Evolutionary conservation across 352 stramenopile genomes (phyloP), one percentile per base, ranked within the genome.

Genomic region (Pythium guiyangense): DNA sequence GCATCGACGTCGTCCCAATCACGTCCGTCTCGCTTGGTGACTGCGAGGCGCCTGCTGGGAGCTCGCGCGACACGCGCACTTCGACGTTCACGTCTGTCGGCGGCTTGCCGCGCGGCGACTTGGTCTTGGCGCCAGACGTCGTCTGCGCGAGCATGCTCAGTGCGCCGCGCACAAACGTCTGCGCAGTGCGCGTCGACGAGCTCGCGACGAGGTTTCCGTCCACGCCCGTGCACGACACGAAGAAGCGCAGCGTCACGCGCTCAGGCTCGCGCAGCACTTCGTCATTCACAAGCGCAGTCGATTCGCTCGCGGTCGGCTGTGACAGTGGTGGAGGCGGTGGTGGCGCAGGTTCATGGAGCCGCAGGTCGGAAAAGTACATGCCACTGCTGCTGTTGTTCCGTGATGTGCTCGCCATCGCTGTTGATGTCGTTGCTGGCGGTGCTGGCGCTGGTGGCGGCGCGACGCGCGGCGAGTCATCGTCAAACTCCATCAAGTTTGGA

Each of bases 101-200:
- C 0, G 77, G 55, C 48, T 81, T 86, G 37, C 68, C 52, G 3
- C 70, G 70, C 6, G 73, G 74, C 1, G 77, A 82, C 57, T 78
- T 86, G 53, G 64, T 53, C 31, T 64, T 64, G 5, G 22, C 47
- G 2, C 63, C 66, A 1, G 49, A 50, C 39, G 66, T 57, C 8
- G 62, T 69, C 52, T 80, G 67, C 20, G 78, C 73, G 15, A 92
- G 64, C 72, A 88, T 90, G 54, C 68, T 90, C 39, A 90, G 69
- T 4, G 83, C 80, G n/a, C 78, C 80, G 43, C 80, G 79, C 54
- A 92, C 72, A 31, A 92, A 59, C 39, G 77, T 92, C 60, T 92
- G 83, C 35, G 83, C 80, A 0, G 73, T 83, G 15, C 80, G 78
- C 26, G 77, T 44, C 14, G 71, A 67, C 12, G 77, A 71, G 37